Evolutionary conservation across 1,139 yeast species (phyloP).

Genomic region (Taphrina populina): DNA sequence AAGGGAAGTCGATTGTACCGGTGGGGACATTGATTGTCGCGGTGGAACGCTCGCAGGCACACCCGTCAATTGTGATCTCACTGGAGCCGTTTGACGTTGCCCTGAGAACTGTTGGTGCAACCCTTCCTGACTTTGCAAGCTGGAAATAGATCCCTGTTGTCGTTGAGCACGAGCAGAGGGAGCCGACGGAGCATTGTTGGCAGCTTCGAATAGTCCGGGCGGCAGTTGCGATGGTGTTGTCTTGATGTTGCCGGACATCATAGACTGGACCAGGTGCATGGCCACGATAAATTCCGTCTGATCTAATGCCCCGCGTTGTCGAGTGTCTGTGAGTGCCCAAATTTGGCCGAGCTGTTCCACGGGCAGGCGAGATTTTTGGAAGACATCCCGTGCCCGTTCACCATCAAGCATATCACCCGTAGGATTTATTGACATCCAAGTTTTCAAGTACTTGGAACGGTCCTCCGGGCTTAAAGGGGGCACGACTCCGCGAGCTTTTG

Average conservation of each 20-base stretch:
- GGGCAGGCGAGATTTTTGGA: slow-evolving; percentile 78
- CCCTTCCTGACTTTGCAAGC: slow-evolving; percentile 39
- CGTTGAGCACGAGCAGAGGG: slow-evolving; percentile 8
- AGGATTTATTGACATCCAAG: slow-evolving; percentile 42
- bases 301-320: slow-evolving; percentile 67
- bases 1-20: slow-evolving; percentile 49
- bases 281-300: slow-evolving; percentile 81
- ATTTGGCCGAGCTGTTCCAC: slow-evolving; percentile 83
- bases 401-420: slow-evolving; percentile 62
- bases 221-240: slow-evolving; percentile 73
- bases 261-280: slow-evolving; percentile 88
- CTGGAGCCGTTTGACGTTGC: slow-evolving; percentile 33
- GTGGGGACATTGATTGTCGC: slow-evolving; percentile 37
- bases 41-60: slow-evolving; percentile 21
- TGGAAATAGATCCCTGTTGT: slow-evolving; percentile 17
- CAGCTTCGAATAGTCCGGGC: slow-evolving; percentile 57
- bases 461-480: slow-evolving; percentile 36
- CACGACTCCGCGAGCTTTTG: slow-evolving; percentile 36
- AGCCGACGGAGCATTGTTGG: slow-evolving; percentile 46
- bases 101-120: slow-evolving; percentile 38
- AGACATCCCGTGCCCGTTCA: slow-evolving; percentile 47
- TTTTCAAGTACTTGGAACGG: slow-evolving; percentile 33
- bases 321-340: slow-evolving; percentile 71
- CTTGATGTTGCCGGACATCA: slow-evolving; percentile 64
- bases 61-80: slow-evolving; percentile 37